Evolutionary conservation across 176 grass and related monocot genomes (phyloP), one percentile per base, ranked within the genome.

Genomic region (Metroxylon sagu): DNA sequence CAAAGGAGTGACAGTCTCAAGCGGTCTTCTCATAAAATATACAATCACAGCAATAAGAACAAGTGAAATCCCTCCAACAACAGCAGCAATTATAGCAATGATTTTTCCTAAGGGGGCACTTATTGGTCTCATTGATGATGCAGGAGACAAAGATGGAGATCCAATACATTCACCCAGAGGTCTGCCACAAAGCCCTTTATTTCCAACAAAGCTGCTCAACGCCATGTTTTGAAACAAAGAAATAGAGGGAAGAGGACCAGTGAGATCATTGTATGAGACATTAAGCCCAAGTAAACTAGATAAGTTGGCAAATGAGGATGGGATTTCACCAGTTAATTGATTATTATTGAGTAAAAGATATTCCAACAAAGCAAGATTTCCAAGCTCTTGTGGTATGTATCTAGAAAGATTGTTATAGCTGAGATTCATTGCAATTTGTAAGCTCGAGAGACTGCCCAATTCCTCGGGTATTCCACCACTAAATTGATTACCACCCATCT

Each of bases 371-470:
- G 81, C 79, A 71, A 98, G 93, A 68, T 81, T 83, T 52, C 93
- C 93, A 67, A 98, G 88, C 68, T 98, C 93, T 57, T 77, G 69
- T 55, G 93, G 93, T 83, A 98, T 81, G 25, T 79, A 67, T 26
- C 88, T 82, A 25, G 84, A 89, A 29, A 92, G 81, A 54, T 72
- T 78, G 48, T 98, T 98, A 59, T 80, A 83, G 71, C 93, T 98
- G 68, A 98, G 73, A 89, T 98, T 98, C 87, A 98, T 56, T 54
- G 82, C 94, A 56, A 98, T 98, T 76, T 98, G 94, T 73, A 98
- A 66, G 59, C 88, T 98, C 29, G 94, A 92, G 16, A 98, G 75
- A 27, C 73, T 52, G 2, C 94, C 88, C 31, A 98, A 65, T 58
- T 93, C 94, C 76, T 83, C 83, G 5, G 94, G 94, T 78, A 93